Conservation (phyloP, 1,139 yeast genomes). For the Pichia sp. region DNA sequence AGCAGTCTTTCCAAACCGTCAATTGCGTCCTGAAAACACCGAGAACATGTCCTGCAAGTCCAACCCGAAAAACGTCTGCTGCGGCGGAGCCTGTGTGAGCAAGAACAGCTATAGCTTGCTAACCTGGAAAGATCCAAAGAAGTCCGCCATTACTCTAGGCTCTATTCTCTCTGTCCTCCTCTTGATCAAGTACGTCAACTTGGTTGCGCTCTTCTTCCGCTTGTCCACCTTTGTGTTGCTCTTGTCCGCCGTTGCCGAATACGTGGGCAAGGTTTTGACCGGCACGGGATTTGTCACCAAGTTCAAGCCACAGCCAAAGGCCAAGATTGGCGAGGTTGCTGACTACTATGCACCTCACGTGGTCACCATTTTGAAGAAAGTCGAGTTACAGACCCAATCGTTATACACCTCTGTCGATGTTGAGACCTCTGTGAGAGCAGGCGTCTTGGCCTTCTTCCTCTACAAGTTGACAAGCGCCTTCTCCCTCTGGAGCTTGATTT, state of each 20-base stretch:
- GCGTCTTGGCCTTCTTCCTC: conserved; percentile 58
- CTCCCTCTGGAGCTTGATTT: conserved; percentile 64
- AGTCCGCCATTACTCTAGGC: conserved; percentile 76
- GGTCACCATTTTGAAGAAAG: conserved; percentile 40
- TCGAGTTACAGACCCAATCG: conserved; percentile 53
- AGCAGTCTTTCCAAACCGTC: too few relatives aligned
- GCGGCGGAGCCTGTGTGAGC: conserved; percentile 30
- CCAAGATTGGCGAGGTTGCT: conserved; percentile 39
- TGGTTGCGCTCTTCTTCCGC: conserved; percentile 65
- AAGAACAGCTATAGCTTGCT: conserved; percentile 39
- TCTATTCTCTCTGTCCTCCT: conserved; percentile 56
- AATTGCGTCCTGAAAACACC: background rate
- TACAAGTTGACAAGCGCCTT: conserved; percentile 75
- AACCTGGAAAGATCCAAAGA: conserved; percentile 79
- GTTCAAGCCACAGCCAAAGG: conserved; percentile 46
- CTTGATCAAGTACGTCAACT: conserved; percentile 64
- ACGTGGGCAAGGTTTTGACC: conserved; percentile 58
- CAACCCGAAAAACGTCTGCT: conserved; percentile 21
- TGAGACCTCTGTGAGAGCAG: conserved; percentile 68
- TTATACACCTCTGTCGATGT: conserved; percentile 64
- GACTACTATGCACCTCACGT: conserved; percentile 42
- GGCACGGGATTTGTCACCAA: conserved; percentile 72
- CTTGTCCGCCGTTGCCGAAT: conserved; percentile 66
- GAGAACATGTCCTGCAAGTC: conserved; percentile 18
- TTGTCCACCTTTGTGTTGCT: conserved; percentile 41